Percentiles rank a stretch among this genome's conserved stretches.
phyloP scores from a whole-genome alignment of 768 basidiomycete species.

The Suillus lakei region DNA sequence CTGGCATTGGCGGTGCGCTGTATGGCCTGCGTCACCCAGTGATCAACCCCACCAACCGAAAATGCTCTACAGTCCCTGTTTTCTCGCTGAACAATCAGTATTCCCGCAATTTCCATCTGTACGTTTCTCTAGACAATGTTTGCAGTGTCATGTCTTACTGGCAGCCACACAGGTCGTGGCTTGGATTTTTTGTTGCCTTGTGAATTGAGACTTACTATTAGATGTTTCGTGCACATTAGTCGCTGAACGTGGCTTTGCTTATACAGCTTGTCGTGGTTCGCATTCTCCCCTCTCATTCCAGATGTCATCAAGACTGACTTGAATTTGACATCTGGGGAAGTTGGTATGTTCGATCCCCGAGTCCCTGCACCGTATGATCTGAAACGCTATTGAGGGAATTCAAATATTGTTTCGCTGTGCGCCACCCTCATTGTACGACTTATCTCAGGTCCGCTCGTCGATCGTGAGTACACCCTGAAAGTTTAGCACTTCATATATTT shows the following conservation, averaged over 20 bases:
- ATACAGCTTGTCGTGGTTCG: slow-evolving; percentile 52
- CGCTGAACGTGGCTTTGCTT: slow-evolving; percentile 20
- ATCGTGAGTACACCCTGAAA: slow-evolving; percentile 30
- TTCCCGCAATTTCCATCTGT: slow-evolving; percentile 55
- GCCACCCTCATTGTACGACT: slow-evolving; percentile 55
- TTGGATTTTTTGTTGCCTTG: slow-evolving; percentile 60
- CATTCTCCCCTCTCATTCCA: slow-evolving; percentile 64
- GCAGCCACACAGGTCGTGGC: slow-evolving; percentile 30
- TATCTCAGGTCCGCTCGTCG: slow-evolving; percentile 54
- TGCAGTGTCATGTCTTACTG: slow-evolving; percentile 28
- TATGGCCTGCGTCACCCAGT: slow-evolving; percentile 1
- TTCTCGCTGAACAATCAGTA: slow-evolving; percentile 53
- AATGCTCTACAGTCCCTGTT: slow-evolving; percentile 56
- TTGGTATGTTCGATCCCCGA: slow-evolving; percentile 32
- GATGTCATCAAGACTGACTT: slow-evolving; percentile 60
- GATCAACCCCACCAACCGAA: slow-evolving; percentile 56
- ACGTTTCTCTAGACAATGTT: slow-evolving; percentile 16
- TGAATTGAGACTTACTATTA: slow-evolving; percentile 6
- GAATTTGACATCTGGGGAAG: slow-evolving; percentile 48
- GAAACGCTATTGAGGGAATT: slow-evolving; percentile 39
- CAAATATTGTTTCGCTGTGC: slow-evolving; percentile 51
- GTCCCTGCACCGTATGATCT: not conserved
- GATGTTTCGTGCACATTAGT: slow-evolving; percentile 17
- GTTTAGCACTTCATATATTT: not conserved
- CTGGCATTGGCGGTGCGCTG: not conserved